Conservation (phyloP, 1,284 basidiomycete genomes). For the Vanrija sp. region DNA sequence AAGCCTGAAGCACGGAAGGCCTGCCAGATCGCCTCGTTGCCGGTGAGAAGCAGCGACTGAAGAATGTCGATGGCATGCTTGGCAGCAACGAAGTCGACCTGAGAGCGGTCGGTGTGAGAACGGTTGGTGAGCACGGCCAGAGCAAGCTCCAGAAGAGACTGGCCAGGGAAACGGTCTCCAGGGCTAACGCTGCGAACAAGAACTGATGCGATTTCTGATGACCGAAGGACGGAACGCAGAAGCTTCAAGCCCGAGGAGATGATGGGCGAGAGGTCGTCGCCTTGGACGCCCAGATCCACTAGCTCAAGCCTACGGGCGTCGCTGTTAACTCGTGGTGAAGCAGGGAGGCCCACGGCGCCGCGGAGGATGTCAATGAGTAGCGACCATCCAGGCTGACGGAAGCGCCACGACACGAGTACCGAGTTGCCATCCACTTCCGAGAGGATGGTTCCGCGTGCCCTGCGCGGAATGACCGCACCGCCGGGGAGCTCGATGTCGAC, state of each 20-base stretch:
- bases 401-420: constrained; percentile 25
- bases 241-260: constrained; percentile 29
- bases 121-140: constrained; percentile 17
- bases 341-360: constrained; percentile 25
- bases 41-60: constrained; percentile 27
- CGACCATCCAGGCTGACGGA: constrained; percentile 28
- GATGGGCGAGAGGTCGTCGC: constrained; percentile 16
- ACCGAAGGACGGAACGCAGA: constrained; percentile 26
- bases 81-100: constrained; percentile 14
- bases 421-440: constrained; percentile 8
- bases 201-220: constrained; percentile 10
- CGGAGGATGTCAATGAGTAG: constrained; percentile 37
- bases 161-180: constrained; percentile 10
- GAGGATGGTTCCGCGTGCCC: constrained; percentile 27
- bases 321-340: constrained; percentile 6
- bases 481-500: constrained; percentile 35
- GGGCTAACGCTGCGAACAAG: background rate
- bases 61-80: constrained; percentile 33
- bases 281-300: constrained; percentile 31
- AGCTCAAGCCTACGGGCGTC: constrained; percentile 20
- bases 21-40: constrained; percentile 26
- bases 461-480: constrained; percentile 25
- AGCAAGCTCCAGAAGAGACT: constrained; percentile 30
- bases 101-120: background rate
- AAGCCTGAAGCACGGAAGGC: constrained; percentile 35